A percentile compares a stretch with the other conserved stretches of the same genome.
Evolutionary conservation across 164 flowering plant genomes (phyloP).

Genomic region (Taxillus chinensis): DNA sequence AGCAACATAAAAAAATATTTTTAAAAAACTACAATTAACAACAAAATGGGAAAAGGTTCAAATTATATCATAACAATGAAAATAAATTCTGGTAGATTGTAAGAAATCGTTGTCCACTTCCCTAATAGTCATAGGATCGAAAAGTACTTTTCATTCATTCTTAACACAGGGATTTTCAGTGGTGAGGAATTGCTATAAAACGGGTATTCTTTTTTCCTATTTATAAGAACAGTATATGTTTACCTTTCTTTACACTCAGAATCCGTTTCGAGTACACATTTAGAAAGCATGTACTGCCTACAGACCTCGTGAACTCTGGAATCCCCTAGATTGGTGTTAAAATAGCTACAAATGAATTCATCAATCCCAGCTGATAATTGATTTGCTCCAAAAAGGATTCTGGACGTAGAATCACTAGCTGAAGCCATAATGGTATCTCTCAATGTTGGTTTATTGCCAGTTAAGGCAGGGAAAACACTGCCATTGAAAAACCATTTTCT

Average conservation of each 20-base stretch:
- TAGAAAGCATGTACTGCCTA: conserved; percentile 33
- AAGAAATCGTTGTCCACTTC: too few species aligned
- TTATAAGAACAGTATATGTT: not conserved
- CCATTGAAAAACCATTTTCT: not conserved
- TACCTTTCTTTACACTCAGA: conserved; percentile 36
- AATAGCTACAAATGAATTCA: conserved; percentile 33
- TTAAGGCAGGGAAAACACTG: conserved; percentile 2
- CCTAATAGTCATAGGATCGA: too few species aligned
- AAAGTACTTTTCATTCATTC: too few species aligned
- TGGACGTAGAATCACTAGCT: conserved; percentile 5
- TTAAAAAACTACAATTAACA: too few species aligned
- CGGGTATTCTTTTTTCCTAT: too few species aligned
- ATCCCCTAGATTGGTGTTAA: conserved; percentile 40
- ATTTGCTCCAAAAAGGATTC: conserved; percentile 5
- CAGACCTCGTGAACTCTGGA: conserved; percentile 41
- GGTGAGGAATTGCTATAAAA: too few species aligned
- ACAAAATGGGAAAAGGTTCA: too few species aligned
- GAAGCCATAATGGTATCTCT: conserved; percentile 1
- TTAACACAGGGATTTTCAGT: too few species aligned
- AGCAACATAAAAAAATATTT: too few species aligned
- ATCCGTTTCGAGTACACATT: conserved; percentile 29
- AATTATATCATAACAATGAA: too few species aligned
- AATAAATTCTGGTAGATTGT: too few species aligned
- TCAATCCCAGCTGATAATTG: conserved; percentile 8
- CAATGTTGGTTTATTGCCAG: conserved; percentile 5